Conservation (phyloP, 2,329 filamentous ascomycete species). For the Cladosporium oxysporum region DNA sequence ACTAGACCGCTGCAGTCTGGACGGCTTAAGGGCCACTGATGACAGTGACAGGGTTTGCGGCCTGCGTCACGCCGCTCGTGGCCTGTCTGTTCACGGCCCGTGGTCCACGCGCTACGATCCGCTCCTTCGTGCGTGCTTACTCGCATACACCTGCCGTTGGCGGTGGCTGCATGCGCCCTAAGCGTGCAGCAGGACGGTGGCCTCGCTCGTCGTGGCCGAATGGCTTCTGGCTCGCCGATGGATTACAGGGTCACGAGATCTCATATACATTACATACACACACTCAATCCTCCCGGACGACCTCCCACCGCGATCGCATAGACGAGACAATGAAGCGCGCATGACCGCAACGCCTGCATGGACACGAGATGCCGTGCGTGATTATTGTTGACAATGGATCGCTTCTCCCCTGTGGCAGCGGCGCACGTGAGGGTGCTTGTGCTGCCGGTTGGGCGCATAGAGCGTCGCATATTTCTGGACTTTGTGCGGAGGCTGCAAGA, state of each 20-base stretch:
- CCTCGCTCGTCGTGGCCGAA: constrained; percentile 4
- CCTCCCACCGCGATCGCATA: neutral
- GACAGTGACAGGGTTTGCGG: neutral
- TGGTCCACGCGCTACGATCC: neutral
- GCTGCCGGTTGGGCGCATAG: constrained; percentile 84
- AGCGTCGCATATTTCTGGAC: constrained; percentile 72
- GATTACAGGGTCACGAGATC: neutral
- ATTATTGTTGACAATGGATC: constrained; percentile 55
- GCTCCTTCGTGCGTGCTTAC: neutral
- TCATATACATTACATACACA: neutral
- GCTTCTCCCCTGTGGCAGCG: constrained; percentile 85
- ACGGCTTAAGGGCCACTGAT: neutral
- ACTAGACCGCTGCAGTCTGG: neutral
- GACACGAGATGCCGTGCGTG: constrained; percentile 15
- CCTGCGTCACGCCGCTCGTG: neutral
- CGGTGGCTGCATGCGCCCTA: neutral
- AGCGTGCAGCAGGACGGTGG: neutral
- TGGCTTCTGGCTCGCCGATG: neutral
- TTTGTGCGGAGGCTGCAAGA: constrained; percentile 77
- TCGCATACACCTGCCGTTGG: neutral
- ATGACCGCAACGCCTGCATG: neutral
- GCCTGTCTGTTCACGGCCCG: neutral
- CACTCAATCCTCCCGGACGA: neutral
- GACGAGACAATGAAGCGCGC: neutral
- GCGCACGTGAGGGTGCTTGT: constrained; percentile 87